Evolutionary conservation across 345 rosid species (phyloP).

Genomic region (Eucalyptus polyanthemos): DNA sequence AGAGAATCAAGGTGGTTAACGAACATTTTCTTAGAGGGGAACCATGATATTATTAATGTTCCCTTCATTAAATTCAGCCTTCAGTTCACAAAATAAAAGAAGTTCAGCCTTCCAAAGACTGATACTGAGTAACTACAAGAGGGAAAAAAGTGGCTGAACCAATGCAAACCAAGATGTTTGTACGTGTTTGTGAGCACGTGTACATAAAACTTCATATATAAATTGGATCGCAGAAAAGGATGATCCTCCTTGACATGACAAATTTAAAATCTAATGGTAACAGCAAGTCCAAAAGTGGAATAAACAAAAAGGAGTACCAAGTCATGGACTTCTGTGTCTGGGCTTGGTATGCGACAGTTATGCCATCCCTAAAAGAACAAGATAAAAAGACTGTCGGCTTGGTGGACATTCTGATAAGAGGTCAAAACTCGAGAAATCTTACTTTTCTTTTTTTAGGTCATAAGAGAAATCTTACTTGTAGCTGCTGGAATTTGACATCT

Average conservation of each 20-base stretch:
- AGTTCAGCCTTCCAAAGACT: neutral
- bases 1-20: neutral
- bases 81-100: neutral
- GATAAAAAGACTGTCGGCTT: neutral
- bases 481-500: conserved; percentile 39
- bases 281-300: neutral
- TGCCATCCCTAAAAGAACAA: neutral
- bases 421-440: neutral
- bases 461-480: conserved; percentile 20
- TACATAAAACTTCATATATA: neutral
- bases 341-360: neutral
- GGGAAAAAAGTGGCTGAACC: neutral
- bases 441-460: conserved; percentile 9
- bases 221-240: neutral
- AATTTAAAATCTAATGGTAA: neutral
- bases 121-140: neutral
- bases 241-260: neutral
- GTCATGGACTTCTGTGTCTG: neutral
- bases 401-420: neutral
- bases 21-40: neutral
- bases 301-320: neutral
- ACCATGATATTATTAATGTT: neutral
- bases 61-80: neutral
- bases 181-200: neutral
- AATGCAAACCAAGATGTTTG: neutral